These are phyloP conservation scores for Pleurotus platypus DNA, from an alignment of 768 basidiomycete genomes.

Conservation along the genomic window DNA sequence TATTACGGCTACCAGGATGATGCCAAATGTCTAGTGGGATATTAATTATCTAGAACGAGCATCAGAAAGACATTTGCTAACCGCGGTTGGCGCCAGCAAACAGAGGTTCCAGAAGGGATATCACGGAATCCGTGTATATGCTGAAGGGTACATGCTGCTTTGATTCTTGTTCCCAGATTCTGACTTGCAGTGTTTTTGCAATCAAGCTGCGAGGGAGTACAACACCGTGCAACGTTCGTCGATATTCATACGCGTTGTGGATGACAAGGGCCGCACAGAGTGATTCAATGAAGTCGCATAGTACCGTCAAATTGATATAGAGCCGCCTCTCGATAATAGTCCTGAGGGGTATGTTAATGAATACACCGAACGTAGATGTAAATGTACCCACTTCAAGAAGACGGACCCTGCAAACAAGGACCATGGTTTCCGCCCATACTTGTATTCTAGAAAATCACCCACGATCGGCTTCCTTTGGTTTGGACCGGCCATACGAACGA, in stretches of 20 bases:
- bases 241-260: slow-evolving; percentile 19
- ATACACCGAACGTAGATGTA: neutral
- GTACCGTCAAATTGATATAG: slow-evolving; percentile 38
- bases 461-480: slow-evolving; percentile 16
- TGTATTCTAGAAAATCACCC: slow-evolving; percentile 23
- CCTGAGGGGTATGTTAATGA: slow-evolving; percentile 23
- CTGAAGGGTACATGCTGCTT: slow-evolving; percentile 6
- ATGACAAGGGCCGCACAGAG: slow-evolving; percentile 41
- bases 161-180: slow-evolving; percentile 7
- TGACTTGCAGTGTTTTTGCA: slow-evolving; percentile 15
- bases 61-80: slow-evolving; percentile 11
- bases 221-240: slow-evolving; percentile 34
- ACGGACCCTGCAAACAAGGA: slow-evolving; percentile 32
- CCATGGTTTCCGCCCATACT: slow-evolving; percentile 21
- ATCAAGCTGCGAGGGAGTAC: slow-evolving; percentile 58
- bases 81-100: slow-evolving; percentile 23
- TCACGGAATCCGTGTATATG: slow-evolving; percentile 16
- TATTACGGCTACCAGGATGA: slow-evolving; percentile 16
- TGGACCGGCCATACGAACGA: slow-evolving; percentile 20
- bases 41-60: slow-evolving; percentile 8
- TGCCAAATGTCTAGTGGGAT: slow-evolving; percentile 14
- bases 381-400: slow-evolving; percentile 34
- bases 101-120: slow-evolving; percentile 22
- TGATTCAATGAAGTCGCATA: slow-evolving; percentile 51
- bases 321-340: slow-evolving; percentile 36